These are phyloP conservation scores for Cladophialophora bantiana DNA, from an alignment of 2,329 filamentous ascomycete genomes.

Conservation along the genomic window DNA sequence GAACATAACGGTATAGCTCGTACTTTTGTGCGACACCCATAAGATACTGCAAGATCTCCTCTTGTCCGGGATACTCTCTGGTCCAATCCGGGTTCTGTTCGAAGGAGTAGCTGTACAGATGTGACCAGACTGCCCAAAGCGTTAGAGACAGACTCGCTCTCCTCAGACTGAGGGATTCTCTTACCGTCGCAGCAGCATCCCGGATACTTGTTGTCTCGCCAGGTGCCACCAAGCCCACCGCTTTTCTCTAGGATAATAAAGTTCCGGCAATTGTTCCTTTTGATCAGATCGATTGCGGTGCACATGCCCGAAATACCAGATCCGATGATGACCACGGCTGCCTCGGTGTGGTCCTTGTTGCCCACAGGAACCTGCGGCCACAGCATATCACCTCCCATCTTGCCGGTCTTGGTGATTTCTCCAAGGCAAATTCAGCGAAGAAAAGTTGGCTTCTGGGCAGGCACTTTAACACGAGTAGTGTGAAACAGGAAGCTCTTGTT, in stretches of 20 bases:
- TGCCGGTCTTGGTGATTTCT: not conserved
- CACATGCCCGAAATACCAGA: conserved; percentile 59
- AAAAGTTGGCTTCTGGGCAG: not conserved
- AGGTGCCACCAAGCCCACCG: conserved; percentile 53
- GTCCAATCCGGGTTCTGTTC: conserved; percentile 66
- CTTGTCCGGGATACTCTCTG: conserved; percentile 65
- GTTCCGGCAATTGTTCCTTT: conserved; percentile 54
- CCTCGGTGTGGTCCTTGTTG: conserved; percentile 51
- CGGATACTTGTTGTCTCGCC: conserved; percentile 51
- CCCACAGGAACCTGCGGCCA: conserved; percentile 39
- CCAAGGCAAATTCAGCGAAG: not conserved
- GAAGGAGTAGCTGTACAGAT: conserved; percentile 67
- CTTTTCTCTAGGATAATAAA: conserved; percentile 66
- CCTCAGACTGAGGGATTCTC: not conserved
- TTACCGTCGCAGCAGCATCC: conserved; percentile 58
- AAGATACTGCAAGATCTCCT: conserved; percentile 65
- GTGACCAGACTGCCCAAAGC: conserved; percentile 54
- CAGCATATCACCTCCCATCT: conserved; percentile 37
- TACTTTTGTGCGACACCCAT: conserved; percentile 45
- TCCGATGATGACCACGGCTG: conserved; percentile 65
- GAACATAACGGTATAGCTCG: conserved; percentile 61
- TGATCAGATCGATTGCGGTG: conserved; percentile 60
- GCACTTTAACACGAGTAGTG: not conserved
- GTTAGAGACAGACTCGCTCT: not conserved
- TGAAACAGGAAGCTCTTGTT: not conserved